Evolutionary conservation across 1,139 yeast species (phyloP).

Genomic region (Hemisphaericaspora subhashii): DNA sequence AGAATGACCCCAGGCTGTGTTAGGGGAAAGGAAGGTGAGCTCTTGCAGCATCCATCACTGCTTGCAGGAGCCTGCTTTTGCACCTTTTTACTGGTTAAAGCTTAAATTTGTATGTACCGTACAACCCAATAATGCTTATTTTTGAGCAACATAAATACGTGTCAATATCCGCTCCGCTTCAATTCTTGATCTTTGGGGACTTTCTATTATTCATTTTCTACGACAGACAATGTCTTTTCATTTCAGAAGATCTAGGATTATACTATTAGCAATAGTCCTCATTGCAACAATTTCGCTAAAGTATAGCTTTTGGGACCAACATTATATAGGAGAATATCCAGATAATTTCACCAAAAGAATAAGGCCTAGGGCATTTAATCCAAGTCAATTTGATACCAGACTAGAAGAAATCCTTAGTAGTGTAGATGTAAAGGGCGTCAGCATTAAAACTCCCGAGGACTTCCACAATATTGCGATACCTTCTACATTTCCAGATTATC

Average conservation of each 20-base stretch:
- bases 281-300: not conserved
- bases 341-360: not conserved
- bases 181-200: not conserved
- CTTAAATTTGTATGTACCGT: no score
- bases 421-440: not conserved
- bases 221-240: no score
- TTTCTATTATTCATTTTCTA: no score
- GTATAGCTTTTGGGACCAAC: not conserved
- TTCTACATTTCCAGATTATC: conserved; percentile 13
- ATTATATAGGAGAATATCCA: not conserved
- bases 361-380: not conserved
- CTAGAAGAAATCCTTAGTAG: conserved; percentile 9
- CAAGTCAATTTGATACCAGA: not conserved
- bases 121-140: no score
- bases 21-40: no score
- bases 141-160: no score
- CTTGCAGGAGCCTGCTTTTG: no score
- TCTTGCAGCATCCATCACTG: no score
- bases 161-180: not conserved
- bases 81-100: no score
- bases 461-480: not conserved
- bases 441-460: not conserved
- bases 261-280: not conserved
- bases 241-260: not conserved
- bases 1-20: no score